A percentile compares a stretch with the other conserved stretches of the same genome.
phyloP scores from a whole-genome alignment of 2,329 filamentous ascomycete species.

The Stagonosporopsis vannaccii region DNA sequence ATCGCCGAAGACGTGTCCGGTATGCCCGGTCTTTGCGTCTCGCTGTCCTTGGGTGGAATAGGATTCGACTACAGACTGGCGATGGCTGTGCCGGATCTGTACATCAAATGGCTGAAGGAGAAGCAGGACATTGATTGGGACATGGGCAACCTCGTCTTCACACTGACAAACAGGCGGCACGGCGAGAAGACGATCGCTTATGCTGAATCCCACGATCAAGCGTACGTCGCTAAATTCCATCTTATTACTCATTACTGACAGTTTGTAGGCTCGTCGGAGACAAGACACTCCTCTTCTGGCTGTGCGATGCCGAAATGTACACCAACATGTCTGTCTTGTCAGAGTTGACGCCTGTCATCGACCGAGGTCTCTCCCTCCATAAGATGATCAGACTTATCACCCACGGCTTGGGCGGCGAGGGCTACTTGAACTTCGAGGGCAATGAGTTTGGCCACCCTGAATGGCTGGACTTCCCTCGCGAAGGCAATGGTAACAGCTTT shows the following conservation, averaged over 20 bases:
- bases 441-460: conserved; percentile 99
- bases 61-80: conserved; percentile 97
- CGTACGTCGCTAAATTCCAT: conserved; percentile 65
- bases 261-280: conserved; percentile 82
- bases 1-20: conserved; percentile 97
- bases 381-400: conserved; percentile 98
- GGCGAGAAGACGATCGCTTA: conserved; percentile 99
- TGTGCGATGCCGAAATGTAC: conserved; percentile 96
- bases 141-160: conserved; percentile 82
- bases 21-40: conserved; percentile 95
- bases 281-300: conserved; percentile 97
- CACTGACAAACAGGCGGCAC: conserved; percentile 88
- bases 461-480: conserved; percentile 97
- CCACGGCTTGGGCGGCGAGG: conserved; percentile 89
- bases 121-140: conserved; percentile 91
- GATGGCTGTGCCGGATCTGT: conserved; percentile 98
- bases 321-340: conserved; percentile 92
- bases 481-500: conserved; percentile 90
- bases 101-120: conserved; percentile 98
- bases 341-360: conserved; percentile 85
- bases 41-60: conserved; percentile 84
- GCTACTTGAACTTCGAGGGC: conserved; percentile 97
- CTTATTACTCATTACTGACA: neutral
- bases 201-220: conserved; percentile 96
- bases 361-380: conserved; percentile 89